These are phyloP conservation scores for Pythium scleroteichum DNA, from an alignment of 352 stramenopile species.

Conservation along the genomic window DNA sequence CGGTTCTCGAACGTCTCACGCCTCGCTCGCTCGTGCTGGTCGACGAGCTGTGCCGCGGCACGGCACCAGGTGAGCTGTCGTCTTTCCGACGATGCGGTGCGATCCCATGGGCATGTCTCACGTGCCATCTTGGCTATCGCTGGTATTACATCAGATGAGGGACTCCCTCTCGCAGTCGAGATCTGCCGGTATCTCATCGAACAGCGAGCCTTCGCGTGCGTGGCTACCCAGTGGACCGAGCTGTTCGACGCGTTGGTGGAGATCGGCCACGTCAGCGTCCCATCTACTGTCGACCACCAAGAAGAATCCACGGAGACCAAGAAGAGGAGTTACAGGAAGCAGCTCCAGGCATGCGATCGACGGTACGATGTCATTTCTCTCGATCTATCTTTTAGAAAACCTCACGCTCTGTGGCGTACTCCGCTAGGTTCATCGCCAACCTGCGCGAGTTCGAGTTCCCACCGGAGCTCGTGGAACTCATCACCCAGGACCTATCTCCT, in stretches of 20 bases:
- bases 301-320: not conserved
- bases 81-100: not conserved
- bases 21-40: slow-evolving; percentile 43
- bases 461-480: slow-evolving; percentile 31
- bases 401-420: not conserved
- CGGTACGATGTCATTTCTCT: not conserved
- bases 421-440: slow-evolving; percentile 31
- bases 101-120: too few relatives aligned
- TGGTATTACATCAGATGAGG: slow-evolving; percentile 18
- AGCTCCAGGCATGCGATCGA: slow-evolving; percentile 21
- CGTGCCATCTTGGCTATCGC: not conserved
- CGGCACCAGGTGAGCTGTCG: slow-evolving; percentile 6
- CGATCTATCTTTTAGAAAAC: not conserved
- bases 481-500: slow-evolving; percentile 13
- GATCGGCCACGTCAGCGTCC: slow-evolving; percentile 1
- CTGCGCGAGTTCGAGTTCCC: slow-evolving; percentile 38
- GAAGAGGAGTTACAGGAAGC: slow-evolving; percentile 2
- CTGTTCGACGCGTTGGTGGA: slow-evolving; percentile 9
- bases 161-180: slow-evolving; percentile 16
- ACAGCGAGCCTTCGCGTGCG: not conserved
- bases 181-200: slow-evolving; percentile 20
- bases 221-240: slow-evolving; percentile 28
- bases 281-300: not conserved
- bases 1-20: slow-evolving; percentile 39
- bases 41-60: slow-evolving; percentile 58